Evolutionary conservation across 2,329 filamentous ascomycete species (phyloP).

Genomic region (Aspergillus caelatus): DNA sequence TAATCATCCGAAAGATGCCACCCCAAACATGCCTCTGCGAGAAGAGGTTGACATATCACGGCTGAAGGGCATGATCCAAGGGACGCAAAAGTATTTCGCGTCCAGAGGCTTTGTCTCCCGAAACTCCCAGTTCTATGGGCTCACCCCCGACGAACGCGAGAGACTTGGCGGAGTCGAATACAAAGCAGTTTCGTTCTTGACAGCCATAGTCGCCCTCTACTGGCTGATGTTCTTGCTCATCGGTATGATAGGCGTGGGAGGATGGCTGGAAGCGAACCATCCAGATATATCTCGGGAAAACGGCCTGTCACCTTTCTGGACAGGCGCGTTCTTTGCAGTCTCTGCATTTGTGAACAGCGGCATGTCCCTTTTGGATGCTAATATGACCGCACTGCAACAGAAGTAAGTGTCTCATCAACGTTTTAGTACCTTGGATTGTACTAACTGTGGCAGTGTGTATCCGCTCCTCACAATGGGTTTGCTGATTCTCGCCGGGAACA

Average conservation of each 20-base stretch:
- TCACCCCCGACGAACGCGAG: conserved; percentile 47
- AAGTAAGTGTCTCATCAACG: conserved; percentile 21
- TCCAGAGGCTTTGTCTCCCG: conserved; percentile 42
- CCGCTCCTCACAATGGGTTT: conserved; percentile 54
- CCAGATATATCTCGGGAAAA: conserved; percentile 45
- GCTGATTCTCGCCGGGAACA: conserved; percentile 67
- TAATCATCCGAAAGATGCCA: conserved; percentile 36
- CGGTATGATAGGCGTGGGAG: conserved; percentile 50
- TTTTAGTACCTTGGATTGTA: background rate
- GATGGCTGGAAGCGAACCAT: conserved; percentile 49
- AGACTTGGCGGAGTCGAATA: conserved; percentile 49
- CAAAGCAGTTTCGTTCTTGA: conserved; percentile 40
- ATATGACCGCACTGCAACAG: conserved; percentile 52
- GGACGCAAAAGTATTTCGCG: conserved; percentile 34
- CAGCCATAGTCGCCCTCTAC: conserved; percentile 48
- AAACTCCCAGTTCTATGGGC: conserved; percentile 55
- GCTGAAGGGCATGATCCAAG: conserved; percentile 28
- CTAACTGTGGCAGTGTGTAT: conserved; percentile 34
- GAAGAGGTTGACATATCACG: conserved; percentile 23
- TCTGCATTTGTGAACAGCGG: conserved; percentile 60
- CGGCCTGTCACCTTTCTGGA: conserved; percentile 54
- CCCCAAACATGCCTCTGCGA: conserved; percentile 22
- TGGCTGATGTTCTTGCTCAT: conserved; percentile 51
- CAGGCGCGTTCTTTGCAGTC: conserved; percentile 54
- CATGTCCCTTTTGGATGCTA: conserved; percentile 57